These are phyloP conservation scores for Eucalyptus polybractea DNA, from an alignment of 345 rosid genomes.

Conservation along the genomic window DNA sequence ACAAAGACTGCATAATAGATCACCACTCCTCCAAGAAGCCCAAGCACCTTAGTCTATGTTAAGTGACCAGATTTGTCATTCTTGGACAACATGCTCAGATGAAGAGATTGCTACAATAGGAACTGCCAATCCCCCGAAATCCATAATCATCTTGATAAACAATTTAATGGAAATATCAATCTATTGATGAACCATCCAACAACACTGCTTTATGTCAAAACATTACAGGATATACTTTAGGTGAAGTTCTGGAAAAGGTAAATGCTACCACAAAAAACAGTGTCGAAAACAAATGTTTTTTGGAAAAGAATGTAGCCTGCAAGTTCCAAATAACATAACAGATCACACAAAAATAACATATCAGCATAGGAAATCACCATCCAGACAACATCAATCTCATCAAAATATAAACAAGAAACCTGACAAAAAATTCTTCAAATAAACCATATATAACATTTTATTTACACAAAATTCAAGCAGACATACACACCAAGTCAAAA, in stretches of 20 bases:
- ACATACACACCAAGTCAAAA: too few relatives aligned
- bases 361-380: not conserved
- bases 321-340: not conserved
- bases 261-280: not conserved
- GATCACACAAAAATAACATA: not conserved
- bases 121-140: not conserved
- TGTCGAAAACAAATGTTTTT: not conserved
- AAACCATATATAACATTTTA: too few relatives aligned
- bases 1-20: not conserved
- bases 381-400: not conserved
- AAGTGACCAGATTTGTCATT: not conserved
- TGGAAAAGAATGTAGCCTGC: not conserved
- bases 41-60: not conserved
- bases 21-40: not conserved
- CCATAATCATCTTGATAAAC: not conserved
- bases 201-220: not conserved
- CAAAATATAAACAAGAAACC: too few relatives aligned
- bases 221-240: not conserved
- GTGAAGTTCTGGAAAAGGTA: not conserved
- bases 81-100: not conserved
- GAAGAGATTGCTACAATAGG: not conserved
- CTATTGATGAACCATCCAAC: not conserved
- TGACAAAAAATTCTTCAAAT: too few relatives aligned
- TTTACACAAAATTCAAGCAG: too few relatives aligned
- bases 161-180: not conserved